phyloP scores from a whole-genome alignment of 306 rosid species.

The Malus orientalis region DNA sequence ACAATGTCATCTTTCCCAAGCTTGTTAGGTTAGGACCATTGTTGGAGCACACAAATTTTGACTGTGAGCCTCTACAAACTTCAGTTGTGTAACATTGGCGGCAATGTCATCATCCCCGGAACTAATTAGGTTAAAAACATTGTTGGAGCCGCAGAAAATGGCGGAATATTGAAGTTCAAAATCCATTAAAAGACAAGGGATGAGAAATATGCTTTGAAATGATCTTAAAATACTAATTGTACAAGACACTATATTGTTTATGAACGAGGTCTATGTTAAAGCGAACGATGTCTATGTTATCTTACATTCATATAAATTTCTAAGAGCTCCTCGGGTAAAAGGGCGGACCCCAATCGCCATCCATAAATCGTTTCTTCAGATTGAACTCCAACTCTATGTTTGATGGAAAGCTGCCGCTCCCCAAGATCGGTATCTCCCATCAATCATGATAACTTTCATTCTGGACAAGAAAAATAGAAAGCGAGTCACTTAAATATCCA shows the following conservation, averaged over 20 bases:
- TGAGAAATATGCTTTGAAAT: neutral
- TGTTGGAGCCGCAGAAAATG: neutral
- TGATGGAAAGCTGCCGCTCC: neutral
- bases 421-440: neutral
- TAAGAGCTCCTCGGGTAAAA: neutral
- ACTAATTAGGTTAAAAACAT: neutral
- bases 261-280: neutral
- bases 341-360: neutral
- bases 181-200: too few species aligned
- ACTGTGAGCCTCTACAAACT: conserved; percentile 33
- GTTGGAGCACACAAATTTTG: conserved; percentile 74
- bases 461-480: neutral
- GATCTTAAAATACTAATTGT: neutral
- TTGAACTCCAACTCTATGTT: neutral
- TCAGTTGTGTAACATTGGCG: neutral
- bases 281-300: neutral
- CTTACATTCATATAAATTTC: neutral
- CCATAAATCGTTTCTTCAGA: neutral
- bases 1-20: conserved; percentile 72
- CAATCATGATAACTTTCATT: neutral
- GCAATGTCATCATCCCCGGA: neutral
- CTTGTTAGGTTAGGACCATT: conserved; percentile 59
- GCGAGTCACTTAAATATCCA: neutral
- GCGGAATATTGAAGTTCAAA: too few species aligned
- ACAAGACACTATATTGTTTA: neutral